Evolutionary conservation across 768 basidiomycete genomes (phyloP), one percentile per base, ranked within the genome.

Genomic region (Russula griseocarnosa): DNA sequence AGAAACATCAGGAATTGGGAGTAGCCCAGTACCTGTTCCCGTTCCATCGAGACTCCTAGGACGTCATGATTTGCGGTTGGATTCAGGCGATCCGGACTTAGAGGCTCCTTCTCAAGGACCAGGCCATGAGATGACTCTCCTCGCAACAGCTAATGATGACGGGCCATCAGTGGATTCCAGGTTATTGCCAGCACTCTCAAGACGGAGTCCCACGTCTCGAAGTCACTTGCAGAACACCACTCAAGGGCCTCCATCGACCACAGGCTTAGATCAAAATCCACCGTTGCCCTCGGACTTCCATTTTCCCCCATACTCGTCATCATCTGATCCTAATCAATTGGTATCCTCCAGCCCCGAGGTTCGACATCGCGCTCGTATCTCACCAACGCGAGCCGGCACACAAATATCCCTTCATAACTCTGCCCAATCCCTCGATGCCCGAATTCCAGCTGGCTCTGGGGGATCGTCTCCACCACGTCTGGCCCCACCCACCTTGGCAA

Each of bases 391-490:
- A 14, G 52, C 30, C 51, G 54, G 51, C 58, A 46, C 60, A 1
- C 47, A 51, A 47, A 16, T 28, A 50, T 66, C 55, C 16, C 55
- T 61, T 24, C 84, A 83, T 71, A 83, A 79, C 63, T 77, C 82
- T 46, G 81, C 83, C n/a, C 77, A 77, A 70, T 86, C 85, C 2
- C 74, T 85, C 24, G 84, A 85, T 70, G 76, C 72, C 0, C 69
- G 74, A 8, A 72, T 74, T 30, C 73, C 77, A 22, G 36, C 71
- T 28, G 69, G 71, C 49, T 53, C 44, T 18, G 47, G 56, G 14
- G 60, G 58, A 20, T 59, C 38, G n/a, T 57, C 61, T 42, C 60
- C 73, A 14, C 72, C 76, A 16, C 74, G 71, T 18, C 70, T 74
- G n/a, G 67, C 74, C 3, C 75, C 76, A 1, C 61, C 75, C 0